Evolutionary conservation across 1,284 basidiomycete genomes (phyloP), one percentile per base, ranked within the genome.

Genomic region (Xerocomus minutiporus): DNA sequence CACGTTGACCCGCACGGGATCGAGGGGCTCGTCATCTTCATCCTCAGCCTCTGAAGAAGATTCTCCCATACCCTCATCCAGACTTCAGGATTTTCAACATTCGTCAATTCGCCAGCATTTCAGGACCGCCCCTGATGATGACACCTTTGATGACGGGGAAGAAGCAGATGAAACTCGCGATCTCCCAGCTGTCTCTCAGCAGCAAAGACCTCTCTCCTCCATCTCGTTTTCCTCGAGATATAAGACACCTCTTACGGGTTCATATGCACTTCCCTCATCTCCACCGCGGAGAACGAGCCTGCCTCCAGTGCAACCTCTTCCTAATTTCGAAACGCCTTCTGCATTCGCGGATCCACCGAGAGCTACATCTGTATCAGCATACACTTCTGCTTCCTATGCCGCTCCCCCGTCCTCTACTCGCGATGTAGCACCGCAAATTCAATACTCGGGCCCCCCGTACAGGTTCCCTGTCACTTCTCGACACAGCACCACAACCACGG

Each of bases 211-310:
- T 3, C 78, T 78, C 38, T 91, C 88, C 15, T 86, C 88, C 11
- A 15, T 57, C 15, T 63, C 62, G 17, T 65, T 83, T 44, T 90
- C 89, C 5, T 84, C 85, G 7, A 78, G 82, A 46, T 90, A 90
- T 63, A 86, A 83, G 50, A 91, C 88, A n/a, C 89, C 88, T 5
- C 74, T 84, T 63, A 77, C 80, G 5, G 78, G 79, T 38, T 84
- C 85, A 5, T 68, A 81, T 26, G 72, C 79, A 32, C 72, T 82
- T 61, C 76, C 83, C 8, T 76, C 84, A 1, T 80, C 78, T 65
- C 75, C 59, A 12, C 54, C 56, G 15, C 60, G 59, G 40, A 50
- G 59, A 58, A 51, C 43, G 43, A 65, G 62, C 43, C 65, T 79
- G 6, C 78, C 80, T 8, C 65, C 67, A 4, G 68, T 65, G 26